Evolutionary conservation across 352 stramenopile species (phyloP).

Genomic region (Phytophthora palmivora): DNA sequence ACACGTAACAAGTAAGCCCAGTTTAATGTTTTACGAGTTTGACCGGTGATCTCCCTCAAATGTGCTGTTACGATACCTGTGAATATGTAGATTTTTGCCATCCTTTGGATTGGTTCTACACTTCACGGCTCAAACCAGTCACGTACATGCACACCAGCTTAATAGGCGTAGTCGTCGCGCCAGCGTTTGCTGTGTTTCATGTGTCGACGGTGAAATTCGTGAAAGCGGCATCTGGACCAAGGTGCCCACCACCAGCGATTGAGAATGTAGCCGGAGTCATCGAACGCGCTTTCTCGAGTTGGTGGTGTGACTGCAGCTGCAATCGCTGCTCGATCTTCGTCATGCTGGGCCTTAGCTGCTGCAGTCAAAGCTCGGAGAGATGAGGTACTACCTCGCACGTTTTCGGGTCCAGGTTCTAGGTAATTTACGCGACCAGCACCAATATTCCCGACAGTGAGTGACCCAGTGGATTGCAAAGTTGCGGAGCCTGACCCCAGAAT

Average conservation of each 20-base stretch:
- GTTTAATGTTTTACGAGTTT: too few species aligned
- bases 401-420: constrained; percentile 14
- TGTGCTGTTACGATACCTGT: constrained; percentile 6
- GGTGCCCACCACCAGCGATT: constrained; percentile 22
- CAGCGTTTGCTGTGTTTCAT: constrained; percentile 10
- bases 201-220: constrained; percentile 8
- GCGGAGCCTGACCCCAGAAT: constrained; percentile 23
- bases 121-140: neutral
- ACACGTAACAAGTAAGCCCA: too few species aligned
- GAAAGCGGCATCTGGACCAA: constrained; percentile 5
- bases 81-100: constrained; percentile 35
- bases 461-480: constrained; percentile 23
- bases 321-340: constrained; percentile 9
- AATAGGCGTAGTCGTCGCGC: constrained; percentile 21
- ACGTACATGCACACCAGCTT: neutral
- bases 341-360: constrained; percentile 9
- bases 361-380: constrained; percentile 22
- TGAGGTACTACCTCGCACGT: constrained; percentile 15
- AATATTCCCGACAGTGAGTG: too few species aligned
- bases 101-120: constrained; percentile 5
- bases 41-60: too few species aligned
- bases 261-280: constrained; percentile 1
- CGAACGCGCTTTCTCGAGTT: constrained; percentile 28
- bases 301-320: constrained; percentile 5
- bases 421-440: constrained; percentile 26